phyloP scores from a whole-genome alignment of 495 filamentous ascomycete genomes.

The Talaromyces adpressus region DNA sequence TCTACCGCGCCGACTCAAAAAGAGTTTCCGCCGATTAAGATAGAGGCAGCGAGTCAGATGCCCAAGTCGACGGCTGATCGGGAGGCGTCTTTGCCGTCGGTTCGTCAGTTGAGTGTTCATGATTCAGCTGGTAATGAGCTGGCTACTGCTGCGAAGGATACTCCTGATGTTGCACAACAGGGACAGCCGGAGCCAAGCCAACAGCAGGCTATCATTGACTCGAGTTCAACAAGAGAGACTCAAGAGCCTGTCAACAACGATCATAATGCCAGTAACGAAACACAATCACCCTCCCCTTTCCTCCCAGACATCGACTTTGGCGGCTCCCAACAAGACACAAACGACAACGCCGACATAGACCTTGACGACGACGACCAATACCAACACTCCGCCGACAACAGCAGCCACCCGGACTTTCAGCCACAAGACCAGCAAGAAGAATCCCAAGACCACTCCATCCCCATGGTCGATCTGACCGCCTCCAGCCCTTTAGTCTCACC shows the following conservation, averaged over 20 bases:
- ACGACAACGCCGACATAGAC: not conserved
- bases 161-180: not conserved
- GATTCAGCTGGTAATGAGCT: not conserved
- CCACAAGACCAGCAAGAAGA: conserved; percentile 7
- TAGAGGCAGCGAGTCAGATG: not conserved
- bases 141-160: not conserved
- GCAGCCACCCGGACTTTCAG: not conserved
- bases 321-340: not conserved
- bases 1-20: conserved; percentile 4
- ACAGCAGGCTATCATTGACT: not conserved
- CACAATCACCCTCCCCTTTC: not conserved
- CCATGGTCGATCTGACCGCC: conserved; percentile 36
- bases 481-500: conserved; percentile 30
- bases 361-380: not conserved
- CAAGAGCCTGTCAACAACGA: not conserved
- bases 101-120: not conserved
- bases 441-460: conserved; percentile 1
- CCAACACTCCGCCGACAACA: not conserved
- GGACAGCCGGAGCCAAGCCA: not conserved
- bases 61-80: not conserved
- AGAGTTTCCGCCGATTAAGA: not conserved
- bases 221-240: not conserved
- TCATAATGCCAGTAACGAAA: not conserved
- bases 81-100: not conserved
- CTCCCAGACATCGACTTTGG: not conserved